Evolutionary conservation across 495 filamentous ascomycete genomes (phyloP).

Genomic region (Letharia lupina): DNA sequence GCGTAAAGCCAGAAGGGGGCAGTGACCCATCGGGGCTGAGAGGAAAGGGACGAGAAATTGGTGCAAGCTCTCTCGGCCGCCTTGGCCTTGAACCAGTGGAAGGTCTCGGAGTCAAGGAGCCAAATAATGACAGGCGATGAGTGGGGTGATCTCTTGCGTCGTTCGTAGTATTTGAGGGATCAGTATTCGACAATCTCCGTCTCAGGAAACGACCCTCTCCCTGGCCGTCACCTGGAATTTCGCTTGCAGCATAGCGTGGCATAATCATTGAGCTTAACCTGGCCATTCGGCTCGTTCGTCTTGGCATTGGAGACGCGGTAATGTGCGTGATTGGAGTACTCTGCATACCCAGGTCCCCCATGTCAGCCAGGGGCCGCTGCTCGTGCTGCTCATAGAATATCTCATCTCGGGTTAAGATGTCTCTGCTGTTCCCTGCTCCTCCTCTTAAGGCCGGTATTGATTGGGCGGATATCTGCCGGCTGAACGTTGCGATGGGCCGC

Average conservation of each 20-base stretch:
- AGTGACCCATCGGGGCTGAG: conserved; percentile 23
- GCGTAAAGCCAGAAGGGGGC: conserved; percentile 21
- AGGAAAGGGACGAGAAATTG: conserved; percentile 27
- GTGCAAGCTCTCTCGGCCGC: conserved; percentile 24
- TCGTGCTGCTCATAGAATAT: conserved; percentile 29
- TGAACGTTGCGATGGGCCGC: conserved; percentile 26
- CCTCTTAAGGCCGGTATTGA: conserved; percentile 18
- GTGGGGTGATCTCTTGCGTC: conserved; percentile 9
- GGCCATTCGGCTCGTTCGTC: conserved; percentile 43
- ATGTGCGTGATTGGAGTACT: conserved; percentile 28
- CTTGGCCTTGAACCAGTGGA: conserved; percentile 24
- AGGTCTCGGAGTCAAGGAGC: conserved; percentile 26
- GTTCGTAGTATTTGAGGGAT: conserved; percentile 4
- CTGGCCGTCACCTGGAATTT: conserved; percentile 37
- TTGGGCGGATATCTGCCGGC: conserved; percentile 27
- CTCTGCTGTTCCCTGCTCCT: conserved; percentile 6
- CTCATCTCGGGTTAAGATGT: conserved; percentile 22
- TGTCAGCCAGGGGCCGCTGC: conserved; percentile 22
- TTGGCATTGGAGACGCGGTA: conserved; percentile 34
- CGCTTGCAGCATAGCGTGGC: conserved; percentile 42
- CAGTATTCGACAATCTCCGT: conserved; percentile 22
- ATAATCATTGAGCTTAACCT: conserved; percentile 43
- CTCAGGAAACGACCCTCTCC: conserved; percentile 45
- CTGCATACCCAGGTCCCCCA: conserved; percentile 24
- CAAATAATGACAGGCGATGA: conserved; percentile 22